Base-by-base conservation (phyloP, 805 yeast genomes). In the Metschnikowia drakensbergensis region DNA sequence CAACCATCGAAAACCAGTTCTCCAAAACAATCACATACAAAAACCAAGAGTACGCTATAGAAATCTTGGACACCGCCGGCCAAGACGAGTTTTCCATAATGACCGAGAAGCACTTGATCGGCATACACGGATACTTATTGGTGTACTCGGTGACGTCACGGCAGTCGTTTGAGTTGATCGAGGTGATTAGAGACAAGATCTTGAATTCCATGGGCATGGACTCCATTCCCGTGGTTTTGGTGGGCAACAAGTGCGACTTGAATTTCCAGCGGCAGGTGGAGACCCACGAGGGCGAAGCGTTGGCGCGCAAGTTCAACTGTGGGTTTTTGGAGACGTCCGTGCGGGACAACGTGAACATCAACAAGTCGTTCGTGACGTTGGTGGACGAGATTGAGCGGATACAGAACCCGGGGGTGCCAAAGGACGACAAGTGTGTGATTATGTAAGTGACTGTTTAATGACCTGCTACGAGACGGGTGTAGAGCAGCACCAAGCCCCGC, bases 61-160 rank as follows among this genome's bases (percentile, higher is more conserved):
- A 89, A 64, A 86, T 90, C 46, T 71, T 89, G 51, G 97, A 90
- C 62, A 90, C 97, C 0, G 96, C 96, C 0, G 97, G 97, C 6
- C 95, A 88, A 70, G 96, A 89, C 66, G 96, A 89, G 70, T 87
- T 84, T 63, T 80, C 88, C 42, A 81, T 87, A 54, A 78, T 90
- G 67, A 86, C 82, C 58, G 88, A 86, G 65, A 86, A 86, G 57
- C 84, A 86, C 47, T 69, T 88, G 42, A 84, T 86, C 41, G 94
- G 91, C 13, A 82, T 86, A 31, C 94, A 88, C 60, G 97, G 96
- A 1, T 86, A 86, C 61, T 71, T 90, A 38, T 68, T 91, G 37
- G 87, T 88, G 39, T 90, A 88, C 68, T 85, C 92, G 43, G 90
- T 90, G 46, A 82, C 88, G 29, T 84, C 90, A 39, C 71, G 86